Conservation (phyloP, 75 land plant genomes). For the Selaginella tamariscina region DNA sequence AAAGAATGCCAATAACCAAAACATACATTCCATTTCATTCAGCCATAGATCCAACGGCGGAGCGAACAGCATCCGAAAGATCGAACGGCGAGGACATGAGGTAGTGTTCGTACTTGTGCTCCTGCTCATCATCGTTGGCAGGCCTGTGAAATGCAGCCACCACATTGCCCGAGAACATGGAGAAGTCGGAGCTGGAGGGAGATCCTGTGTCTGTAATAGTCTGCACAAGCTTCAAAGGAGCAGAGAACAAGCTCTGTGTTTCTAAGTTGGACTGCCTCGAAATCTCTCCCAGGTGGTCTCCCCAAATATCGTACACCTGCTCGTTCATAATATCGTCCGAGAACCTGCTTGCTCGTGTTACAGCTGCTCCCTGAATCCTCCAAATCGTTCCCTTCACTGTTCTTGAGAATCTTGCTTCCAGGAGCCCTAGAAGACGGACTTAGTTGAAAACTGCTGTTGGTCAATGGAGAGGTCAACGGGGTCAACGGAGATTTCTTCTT, state of each 20-base stretch:
- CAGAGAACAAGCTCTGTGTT: background rate
- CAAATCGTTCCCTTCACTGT: background rate
- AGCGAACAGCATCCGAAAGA: no score
- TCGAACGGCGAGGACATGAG: background rate
- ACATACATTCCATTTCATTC: no score
- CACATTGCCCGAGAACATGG: background rate
- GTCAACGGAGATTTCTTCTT: background rate
- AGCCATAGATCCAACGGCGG: no score
- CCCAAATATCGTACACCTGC: background rate
- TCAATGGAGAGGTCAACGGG: background rate
- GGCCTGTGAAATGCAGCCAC: background rate
- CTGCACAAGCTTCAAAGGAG: background rate
- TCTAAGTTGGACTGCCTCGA: background rate
- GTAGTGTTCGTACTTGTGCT: background rate
- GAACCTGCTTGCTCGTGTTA: conserved; percentile 1
- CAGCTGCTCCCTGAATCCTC: background rate
- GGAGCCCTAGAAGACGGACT: background rate
- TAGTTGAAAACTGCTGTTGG: background rate
- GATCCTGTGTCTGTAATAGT: background rate
- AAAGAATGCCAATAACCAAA: no score
- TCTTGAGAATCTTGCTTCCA: background rate
- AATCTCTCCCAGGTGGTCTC: background rate
- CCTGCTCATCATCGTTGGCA: background rate
- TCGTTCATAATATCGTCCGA: background rate
- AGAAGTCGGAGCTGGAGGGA: background rate